Percentiles rank a stretch among this genome's conserved stretches.
phyloP scores from a whole-genome alignment of 441 rosid species.

The Capsella rubella region DNA sequence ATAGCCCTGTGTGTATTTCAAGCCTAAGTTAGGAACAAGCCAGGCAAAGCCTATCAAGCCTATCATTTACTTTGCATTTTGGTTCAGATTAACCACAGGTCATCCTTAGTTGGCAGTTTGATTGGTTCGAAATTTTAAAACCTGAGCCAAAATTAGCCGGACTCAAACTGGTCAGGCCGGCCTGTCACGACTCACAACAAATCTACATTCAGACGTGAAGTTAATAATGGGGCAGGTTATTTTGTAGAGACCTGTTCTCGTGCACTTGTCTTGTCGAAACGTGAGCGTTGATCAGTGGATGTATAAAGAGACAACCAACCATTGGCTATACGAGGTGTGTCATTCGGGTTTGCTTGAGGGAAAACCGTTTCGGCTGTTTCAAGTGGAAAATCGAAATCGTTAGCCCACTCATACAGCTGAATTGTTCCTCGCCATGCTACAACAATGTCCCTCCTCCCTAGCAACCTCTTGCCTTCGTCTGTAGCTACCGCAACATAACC shows the following conservation, averaged over 20 bases:
- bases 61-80: background rate
- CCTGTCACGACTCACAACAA: background rate
- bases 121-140: background rate
- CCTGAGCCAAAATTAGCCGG: background rate
- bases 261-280: slow-evolving; percentile 46
- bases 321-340: slow-evolving; percentile 43
- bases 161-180: background rate
- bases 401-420: slow-evolving; percentile 46
- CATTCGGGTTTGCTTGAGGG: slow-evolving; percentile 28
- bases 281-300: slow-evolving; percentile 24
- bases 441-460: slow-evolving; percentile 61
- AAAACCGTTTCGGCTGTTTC: slow-evolving; percentile 41
- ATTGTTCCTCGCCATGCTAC: slow-evolving; percentile 57
- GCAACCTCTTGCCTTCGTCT: slow-evolving; percentile 47
- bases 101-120: background rate
- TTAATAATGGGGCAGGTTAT: background rate
- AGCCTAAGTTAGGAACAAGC: background rate
- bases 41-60: background rate
- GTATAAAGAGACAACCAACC: slow-evolving; percentile 57
- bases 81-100: background rate
- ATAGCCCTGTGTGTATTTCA: background rate
- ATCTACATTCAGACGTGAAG: background rate
- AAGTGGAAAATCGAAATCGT: slow-evolving; percentile 44
- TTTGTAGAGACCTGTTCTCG: slow-evolving; percentile 38
- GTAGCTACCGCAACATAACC: slow-evolving; percentile 58